Conservation (phyloP, 768 basidiomycete genomes). For the Phaeotremella fagi region DNA sequence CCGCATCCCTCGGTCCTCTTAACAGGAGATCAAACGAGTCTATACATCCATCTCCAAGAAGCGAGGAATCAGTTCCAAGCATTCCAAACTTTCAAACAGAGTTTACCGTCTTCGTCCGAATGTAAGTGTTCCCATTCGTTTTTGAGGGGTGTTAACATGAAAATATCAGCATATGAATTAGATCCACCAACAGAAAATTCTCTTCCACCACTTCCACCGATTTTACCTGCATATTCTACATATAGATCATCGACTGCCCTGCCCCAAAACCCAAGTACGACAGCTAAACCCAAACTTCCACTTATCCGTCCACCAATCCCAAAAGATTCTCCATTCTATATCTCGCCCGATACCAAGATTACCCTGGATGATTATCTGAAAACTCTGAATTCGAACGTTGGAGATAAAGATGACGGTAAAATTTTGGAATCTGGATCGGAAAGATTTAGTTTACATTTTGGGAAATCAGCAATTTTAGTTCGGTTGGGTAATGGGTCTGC, state of each 20-base stretch:
- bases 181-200: neutral
- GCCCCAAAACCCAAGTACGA: neutral
- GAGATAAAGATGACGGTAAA: too few relatives aligned
- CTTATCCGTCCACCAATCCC: too few relatives aligned
- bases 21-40: neutral
- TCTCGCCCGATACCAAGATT: too few relatives aligned
- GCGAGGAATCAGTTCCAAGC: neutral
- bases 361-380: too few relatives aligned
- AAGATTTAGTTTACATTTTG: too few relatives aligned
- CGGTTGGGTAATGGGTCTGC: neutral
- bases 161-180: conserved; percentile 1
- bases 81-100: neutral
- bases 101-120: neutral
- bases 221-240: neutral
- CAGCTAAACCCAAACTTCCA: neutral
- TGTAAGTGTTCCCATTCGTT: neutral
- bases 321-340: too few relatives aligned
- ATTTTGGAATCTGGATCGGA: too few relatives aligned
- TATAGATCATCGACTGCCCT: neutral
- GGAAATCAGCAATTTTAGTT: neutral
- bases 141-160: neutral
- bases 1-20: conserved; percentile 8
- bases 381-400: too few relatives aligned
- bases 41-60: conserved; percentile 1
- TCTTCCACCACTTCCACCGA: conserved; percentile 8